Evolutionary conservation across 73 alveolate genomes (phyloP).

Genomic region (Paramecium caudatum): DNA sequence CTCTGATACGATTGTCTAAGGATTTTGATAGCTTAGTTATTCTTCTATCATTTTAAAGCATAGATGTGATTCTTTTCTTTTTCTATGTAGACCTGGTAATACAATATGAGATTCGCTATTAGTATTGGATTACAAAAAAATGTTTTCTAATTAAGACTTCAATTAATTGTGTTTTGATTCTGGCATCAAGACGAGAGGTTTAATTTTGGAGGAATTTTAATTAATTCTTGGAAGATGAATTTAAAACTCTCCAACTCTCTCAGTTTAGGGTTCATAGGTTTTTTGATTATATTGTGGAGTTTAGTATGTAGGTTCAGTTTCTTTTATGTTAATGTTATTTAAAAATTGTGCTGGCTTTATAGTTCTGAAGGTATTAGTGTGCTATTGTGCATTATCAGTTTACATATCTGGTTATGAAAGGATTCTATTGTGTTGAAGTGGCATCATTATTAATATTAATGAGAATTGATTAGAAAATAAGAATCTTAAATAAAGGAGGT

Average conservation of each 20-base stretch:
- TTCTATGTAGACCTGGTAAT: background rate
- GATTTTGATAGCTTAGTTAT: background rate
- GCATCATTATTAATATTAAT: background rate
- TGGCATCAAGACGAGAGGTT: background rate
- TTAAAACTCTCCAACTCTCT: background rate
- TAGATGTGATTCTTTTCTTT: slow-evolving; percentile 47
- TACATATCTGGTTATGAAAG: background rate
- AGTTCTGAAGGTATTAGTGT: background rate
- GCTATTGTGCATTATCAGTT: background rate
- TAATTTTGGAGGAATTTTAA: slow-evolving; percentile 4
- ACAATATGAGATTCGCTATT: slow-evolving; percentile 11
- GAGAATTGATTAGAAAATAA: slow-evolving; percentile 1
- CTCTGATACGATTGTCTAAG: background rate
- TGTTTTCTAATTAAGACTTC: background rate
- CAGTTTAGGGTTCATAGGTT: background rate
- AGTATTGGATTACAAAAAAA: slow-evolving; percentile 19
- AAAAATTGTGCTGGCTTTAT: slow-evolving; percentile 1
- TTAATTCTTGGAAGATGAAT: background rate
- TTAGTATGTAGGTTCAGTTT: background rate
- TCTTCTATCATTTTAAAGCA: slow-evolving; percentile 27
- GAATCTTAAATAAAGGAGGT: background rate
- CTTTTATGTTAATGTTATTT: no score
- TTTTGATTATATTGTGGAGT: no score
- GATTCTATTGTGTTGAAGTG: background rate
- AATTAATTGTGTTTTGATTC: slow-evolving; percentile 28